Evolutionary conservation across 164 flowering plant genomes (phyloP).

Genomic region (Liquidambar formosana): DNA sequence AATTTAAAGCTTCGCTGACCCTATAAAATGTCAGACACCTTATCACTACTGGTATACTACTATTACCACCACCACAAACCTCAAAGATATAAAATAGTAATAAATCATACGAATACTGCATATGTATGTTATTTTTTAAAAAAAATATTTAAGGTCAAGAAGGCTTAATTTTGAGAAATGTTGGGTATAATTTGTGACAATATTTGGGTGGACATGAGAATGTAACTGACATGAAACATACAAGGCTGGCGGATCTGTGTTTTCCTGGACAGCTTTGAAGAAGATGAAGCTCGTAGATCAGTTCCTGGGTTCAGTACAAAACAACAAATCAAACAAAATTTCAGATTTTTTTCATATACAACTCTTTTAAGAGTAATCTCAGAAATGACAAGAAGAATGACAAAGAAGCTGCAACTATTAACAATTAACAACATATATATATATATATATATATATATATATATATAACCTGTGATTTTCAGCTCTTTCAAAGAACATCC

Average conservation of each 20-base stretch:
- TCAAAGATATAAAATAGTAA: neutral
- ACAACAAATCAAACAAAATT: neutral
- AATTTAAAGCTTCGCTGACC: conserved; percentile 21
- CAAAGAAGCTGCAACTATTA: neutral
- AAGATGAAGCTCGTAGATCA: neutral
- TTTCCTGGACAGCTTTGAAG: no score
- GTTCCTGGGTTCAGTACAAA: neutral
- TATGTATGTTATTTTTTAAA: no score
- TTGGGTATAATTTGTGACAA: neutral
- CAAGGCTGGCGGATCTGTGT: conserved; percentile 16
- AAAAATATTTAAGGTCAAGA: neutral
- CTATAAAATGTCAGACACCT: conserved; percentile 21
- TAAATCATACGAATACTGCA: no score
- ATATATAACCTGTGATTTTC: neutral
- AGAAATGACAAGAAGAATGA: neutral
- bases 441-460: no score
- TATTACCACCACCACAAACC: neutral
- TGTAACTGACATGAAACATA: conserved; percentile 10
- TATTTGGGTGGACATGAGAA: conserved; percentile 12
- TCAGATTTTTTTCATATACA: neutral
- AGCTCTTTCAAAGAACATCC: no score
- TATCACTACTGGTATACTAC: neutral
- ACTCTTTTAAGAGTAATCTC: no score
- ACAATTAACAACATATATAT: neutral
- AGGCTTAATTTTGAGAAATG: conserved; percentile 14